phyloP scores from a whole-genome alignment of 179 eudicot genomes.

The Silene vulgaris region DNA sequence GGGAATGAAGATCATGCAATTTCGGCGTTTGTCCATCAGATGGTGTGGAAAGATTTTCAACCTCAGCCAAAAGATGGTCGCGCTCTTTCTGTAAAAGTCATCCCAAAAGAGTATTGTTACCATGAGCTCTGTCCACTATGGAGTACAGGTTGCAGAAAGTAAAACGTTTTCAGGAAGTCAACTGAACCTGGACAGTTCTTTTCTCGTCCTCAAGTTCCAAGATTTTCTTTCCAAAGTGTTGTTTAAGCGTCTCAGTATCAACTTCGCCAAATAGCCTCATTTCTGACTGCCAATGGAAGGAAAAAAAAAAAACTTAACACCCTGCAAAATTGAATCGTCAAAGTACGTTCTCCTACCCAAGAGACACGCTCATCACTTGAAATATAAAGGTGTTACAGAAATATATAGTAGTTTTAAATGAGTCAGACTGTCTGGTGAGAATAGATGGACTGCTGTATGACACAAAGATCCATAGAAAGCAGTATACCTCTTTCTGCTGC shows the following conservation, averaged over 20 bases:
- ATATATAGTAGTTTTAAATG: neutral
- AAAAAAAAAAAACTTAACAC: conserved; percentile 10
- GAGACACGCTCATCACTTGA: conserved; percentile 1
- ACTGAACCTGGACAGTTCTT: conserved; percentile 75
- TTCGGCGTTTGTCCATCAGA: conserved; percentile 90
- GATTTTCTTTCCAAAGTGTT: conserved; percentile 93
- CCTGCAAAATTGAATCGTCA: neutral
- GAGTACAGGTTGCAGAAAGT: neutral
- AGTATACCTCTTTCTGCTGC: conserved; percentile 88
- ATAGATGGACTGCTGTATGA: conserved; percentile 1
- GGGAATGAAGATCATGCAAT: conserved; percentile 79
- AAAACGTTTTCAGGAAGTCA: neutral
- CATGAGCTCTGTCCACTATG: conserved; percentile 4
- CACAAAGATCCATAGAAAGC: conserved; percentile 7
- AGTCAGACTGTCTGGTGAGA: neutral
- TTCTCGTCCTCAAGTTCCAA: conserved; percentile 97
- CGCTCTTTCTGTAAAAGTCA: conserved; percentile 70
- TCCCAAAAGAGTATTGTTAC: neutral
- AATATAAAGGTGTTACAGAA: neutral
- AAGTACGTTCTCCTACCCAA: neutral
- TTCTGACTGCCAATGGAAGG: conserved; percentile 66
- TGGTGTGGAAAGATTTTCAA: conserved; percentile 76
- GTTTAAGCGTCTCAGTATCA: conserved; percentile 88
- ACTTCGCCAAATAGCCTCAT: conserved; percentile 86
- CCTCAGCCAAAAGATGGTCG: conserved; percentile 83